Evolutionary conservation across 257 asterid genomes (phyloP), one percentile per base, ranked within the genome.

Genomic region (Rubia yunnanensis): DNA sequence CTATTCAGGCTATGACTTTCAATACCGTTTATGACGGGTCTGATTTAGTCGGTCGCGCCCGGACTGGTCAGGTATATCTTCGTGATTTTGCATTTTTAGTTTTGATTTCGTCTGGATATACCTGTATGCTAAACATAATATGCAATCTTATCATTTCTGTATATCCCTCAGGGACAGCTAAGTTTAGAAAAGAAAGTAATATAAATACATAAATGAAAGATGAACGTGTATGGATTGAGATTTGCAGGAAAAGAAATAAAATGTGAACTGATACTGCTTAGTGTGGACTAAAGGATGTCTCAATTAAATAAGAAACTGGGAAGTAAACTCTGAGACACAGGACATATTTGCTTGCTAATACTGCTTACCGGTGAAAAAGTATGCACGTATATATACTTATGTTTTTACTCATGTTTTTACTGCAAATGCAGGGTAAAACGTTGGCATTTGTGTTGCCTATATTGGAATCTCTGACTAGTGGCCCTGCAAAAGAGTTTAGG

Each of bases 371-470:
- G 5, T 41, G 49, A 41, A 41, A 41, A 41, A 41, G 0, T 14
- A 7, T 14, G 3, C n/a, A 11, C 5, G 14, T 34, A 5, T 15
- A 32, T 31, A 2, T 18, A 17, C 49, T 65, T 35, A 41, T 52
- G 36, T 28, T 63, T 15, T 57, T 18, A 17, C 49, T 65, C 22
- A 41, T 52, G 36, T 28, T 63, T 15, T 57, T 35, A 27, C 14
- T 14, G 3, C 36, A 13, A 53, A 7, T 57, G 59, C 80, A 89
- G 97, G 99, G 99, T 2, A 94, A 94, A 77, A 89, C 99, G 2
- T 76, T 94, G 84, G 97, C 99, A 28, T 92, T 89, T 77, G 94
- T 94, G 79, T 78, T 94, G 39, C 99, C 97, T 18, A 86, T 94
- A 60, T 65, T 94, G 82, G 99, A 90, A 73, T 85, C 99, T 15